Base-by-base conservation (phyloP, 371 early-diverging fungal genomes). In the Rhizomucor pusillus region DNA sequence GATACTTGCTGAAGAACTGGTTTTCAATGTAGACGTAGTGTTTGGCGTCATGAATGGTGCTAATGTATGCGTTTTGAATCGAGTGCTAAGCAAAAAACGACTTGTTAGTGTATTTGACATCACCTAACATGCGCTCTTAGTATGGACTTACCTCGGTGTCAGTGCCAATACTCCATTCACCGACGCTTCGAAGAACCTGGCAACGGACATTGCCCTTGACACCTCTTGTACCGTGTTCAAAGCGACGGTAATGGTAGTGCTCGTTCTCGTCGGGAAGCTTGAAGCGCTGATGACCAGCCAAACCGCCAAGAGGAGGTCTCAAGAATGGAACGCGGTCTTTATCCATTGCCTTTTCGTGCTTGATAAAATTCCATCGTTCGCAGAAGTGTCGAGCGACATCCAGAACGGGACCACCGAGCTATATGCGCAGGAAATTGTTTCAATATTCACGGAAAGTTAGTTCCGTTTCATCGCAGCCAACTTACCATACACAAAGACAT, bases 11-110 rank as follows among this genome's bases (percentile, higher is more conserved):
- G 66, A 97, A 97, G 74, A 96, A 95, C 69, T 97, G 97, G 65
- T 97, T 96, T 67, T 97, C 96, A 59, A 97, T 96, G 69, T 97
- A 97, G 23, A 97, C 77, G 66, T 86, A 94, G 60, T 92, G 89
- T 66, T 90, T 68, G 4, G 97, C 81, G 16, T 76, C 74, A 34
- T 60, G 66, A 51, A 97, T 97, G 53, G 79, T 60, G 34, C 79
- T 76, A 36, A 87, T 60, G 59, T 97, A 96, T 1, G 95, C 95
- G 23, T 82, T 84, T 58, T 88, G 86, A 54, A 97, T 96, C 18
- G 91, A 90, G 59, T 80, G 70, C 79, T 95, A 47, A 10, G 19
- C 34, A 25, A 3, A 29, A 7, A 29, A 29, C 29, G 7, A 29
- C 5, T 5, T 29, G 29, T 0, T 6, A 5, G 16, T 50, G 50